Evolutionary conservation across 2,329 filamentous ascomycete species (phyloP), one percentile per base, ranked within the genome.

Genomic region (Teratosphaeria nubilosa): DNA sequence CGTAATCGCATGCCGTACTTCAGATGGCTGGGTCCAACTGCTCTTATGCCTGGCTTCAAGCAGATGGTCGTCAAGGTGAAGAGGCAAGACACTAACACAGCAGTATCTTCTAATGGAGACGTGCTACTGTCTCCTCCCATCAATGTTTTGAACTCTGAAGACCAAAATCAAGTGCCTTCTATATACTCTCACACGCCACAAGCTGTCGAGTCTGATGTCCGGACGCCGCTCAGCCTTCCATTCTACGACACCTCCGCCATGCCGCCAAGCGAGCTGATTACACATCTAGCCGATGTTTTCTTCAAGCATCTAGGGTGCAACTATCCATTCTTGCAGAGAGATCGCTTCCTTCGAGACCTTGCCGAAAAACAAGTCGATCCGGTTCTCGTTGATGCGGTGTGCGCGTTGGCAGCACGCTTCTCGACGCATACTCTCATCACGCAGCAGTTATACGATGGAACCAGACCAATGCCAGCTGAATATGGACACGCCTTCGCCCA

Each of bases 41-140:
- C 90, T 62, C 95, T 95, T 68, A 89, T 94, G 56, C 90, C 90
- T 1, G 90, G 90, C 24, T 95, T 91, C 75, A 95, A 95, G 73
- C 90, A 95, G 72, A 95, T 95, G 89, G 88, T 95, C 27, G 86
- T 88, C 59, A 86, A 87, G 56, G 83, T 91, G 31, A 81, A 86
- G 59, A 85, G 87, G 60, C 78, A 84, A 59, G 80, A 84, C 25
- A 80, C 80, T 25, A 85, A 84, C 56, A 77, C 75, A 6, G 79
- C 78, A 55, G 86, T 83, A 20, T 80, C 82, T 53, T 82, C 84
- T 0, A 68, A 66, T 13, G 75, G 77, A 13, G 68, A 71, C 63
- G 57, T 69, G 25, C 56, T 64, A 50, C 60, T 67, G 27, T 70
- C 69, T 13, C 69, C 68, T n/a, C 61, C 62, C 1, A 45, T 67